A percentile compares a stretch with the other conserved stretches of the same genome.
phyloP scores from a whole-genome alignment of 208 protist genomes.

The Willaertia magna region DNA sequence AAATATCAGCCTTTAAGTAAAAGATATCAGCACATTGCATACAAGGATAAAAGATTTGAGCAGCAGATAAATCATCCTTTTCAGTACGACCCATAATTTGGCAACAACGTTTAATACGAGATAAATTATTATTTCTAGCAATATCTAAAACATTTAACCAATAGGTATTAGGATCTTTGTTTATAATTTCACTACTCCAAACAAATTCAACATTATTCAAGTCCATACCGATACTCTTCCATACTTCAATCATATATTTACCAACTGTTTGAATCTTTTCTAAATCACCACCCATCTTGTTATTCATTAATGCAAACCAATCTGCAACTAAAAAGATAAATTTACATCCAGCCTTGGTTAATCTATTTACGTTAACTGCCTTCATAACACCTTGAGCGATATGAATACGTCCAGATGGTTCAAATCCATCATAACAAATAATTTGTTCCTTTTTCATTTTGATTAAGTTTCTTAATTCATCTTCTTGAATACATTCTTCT shows the following conservation, averaged over 20 bases:
- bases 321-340: slow-evolving; percentile 99
- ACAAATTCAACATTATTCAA: slow-evolving; percentile 88
- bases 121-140: slow-evolving; percentile 74
- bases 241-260: slow-evolving; percentile 93
- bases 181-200: slow-evolving; percentile 93
- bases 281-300: slow-evolving; percentile 97
- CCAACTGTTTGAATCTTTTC: slow-evolving; percentile 91
- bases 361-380: slow-evolving; percentile 97
- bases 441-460: slow-evolving; percentile 68
- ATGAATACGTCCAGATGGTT: slow-evolving; percentile 97
- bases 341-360: slow-evolving; percentile 77
- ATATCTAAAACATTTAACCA: slow-evolving; percentile 95
- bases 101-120: slow-evolving; percentile 92
- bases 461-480: slow-evolving; percentile 73
- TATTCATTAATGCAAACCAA: slow-evolving; percentile 98
- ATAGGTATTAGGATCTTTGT: slow-evolving; percentile 73
- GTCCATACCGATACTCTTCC: slow-evolving; percentile 96
- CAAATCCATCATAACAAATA: slow-evolving; percentile 97
- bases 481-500: slow-evolving; percentile 82
- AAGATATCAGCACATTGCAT: slow-evolving; percentile 99
- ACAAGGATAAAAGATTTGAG: slow-evolving; percentile 96
- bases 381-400: slow-evolving; percentile 98
- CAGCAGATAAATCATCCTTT: slow-evolving; percentile 74
- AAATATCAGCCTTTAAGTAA: slow-evolving; percentile 95
- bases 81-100: slow-evolving; percentile 97